Evolutionary conservation across 106 monocot genomes (phyloP).

Genomic region (Narthecium ossifragum): DNA sequence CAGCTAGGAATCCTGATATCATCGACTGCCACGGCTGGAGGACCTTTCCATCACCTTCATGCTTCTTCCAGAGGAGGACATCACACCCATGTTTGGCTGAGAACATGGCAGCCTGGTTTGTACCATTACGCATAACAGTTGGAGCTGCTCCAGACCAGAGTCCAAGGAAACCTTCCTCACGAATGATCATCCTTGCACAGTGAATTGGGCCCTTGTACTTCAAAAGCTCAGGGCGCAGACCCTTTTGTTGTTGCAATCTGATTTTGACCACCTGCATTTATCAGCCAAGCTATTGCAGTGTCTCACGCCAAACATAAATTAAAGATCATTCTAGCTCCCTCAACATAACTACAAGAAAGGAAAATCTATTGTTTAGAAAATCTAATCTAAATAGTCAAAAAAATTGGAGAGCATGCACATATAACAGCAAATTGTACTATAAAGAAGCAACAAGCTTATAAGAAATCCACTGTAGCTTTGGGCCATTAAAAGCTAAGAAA

Average conservation of each 20-base stretch:
- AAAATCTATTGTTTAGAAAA: background rate
- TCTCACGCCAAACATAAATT: no score
- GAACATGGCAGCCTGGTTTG: conserved; percentile 97
- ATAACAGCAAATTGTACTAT: no score
- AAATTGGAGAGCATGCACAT: no score
- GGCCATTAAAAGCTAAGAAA: no score
- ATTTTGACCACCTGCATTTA: conserved; percentile 83
- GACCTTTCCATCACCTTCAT: conserved; percentile 78
- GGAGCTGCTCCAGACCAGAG: conserved; percentile 94
- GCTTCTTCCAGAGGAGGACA: conserved; percentile 77
- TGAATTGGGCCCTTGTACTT: conserved; percentile 89
- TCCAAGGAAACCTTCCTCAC: conserved; percentile 75
- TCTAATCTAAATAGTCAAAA: no score
- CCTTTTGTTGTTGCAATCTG: conserved; percentile 87
- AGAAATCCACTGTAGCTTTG: no score
- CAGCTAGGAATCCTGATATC: conserved; percentile 91
- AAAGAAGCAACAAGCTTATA: no score
- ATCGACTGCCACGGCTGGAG: conserved; percentile 98
- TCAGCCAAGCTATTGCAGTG: no score
- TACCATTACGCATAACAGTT: conserved; percentile 93
- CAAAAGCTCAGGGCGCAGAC: conserved; percentile 53
- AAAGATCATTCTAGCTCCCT: no score
- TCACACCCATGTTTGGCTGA: conserved; percentile 84
- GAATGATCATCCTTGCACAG: conserved; percentile 71
- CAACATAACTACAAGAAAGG: no score